Evolutionary conservation across 2,329 filamentous ascomycete species (phyloP), one percentile per base, ranked within the genome.

Genomic region (Aureobasidium uvarum): DNA sequence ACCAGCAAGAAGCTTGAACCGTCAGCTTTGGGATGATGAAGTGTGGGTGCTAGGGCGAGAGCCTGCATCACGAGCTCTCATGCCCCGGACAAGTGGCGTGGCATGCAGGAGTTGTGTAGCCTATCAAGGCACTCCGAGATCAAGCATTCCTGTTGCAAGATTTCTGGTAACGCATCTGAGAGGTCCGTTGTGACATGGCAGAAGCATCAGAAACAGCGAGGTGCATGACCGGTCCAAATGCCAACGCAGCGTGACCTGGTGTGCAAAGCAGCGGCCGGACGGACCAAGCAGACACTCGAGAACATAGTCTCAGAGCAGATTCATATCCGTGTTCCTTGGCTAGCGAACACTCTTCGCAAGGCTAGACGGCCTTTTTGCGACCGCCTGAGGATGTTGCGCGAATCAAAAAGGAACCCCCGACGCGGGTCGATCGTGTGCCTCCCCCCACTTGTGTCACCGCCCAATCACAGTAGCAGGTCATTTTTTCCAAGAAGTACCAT

Each of bases 1-100:
- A 39, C 33, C 48, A 55, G 31, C 48, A 25, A 54, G 38, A 11
- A 64, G 28, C 41, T 45, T 14, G 62, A 41, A 48, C 31, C 20
- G 62, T 54, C 48, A 54, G 51, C 39, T 45, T 46, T 28, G 50
- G 33, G 23, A 64, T 23, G 31, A 23, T n/a, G 33, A 38, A 36
- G 60, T 50, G 60, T 63, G 60, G 48, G 60, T 63, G 60, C 50
- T 31, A 45, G 39, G 62, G 41, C 36, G 62, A 55, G 33, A 50
- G 31, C 52, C 41, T 51, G 62, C 52, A 65, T 65, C 62, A 65
- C 62, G 62, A 65, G 62, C 41, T 51, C 39, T 56, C 51, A 46
- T 50, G 62, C 60, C 51, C 62, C 41, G 51, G 36, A 43, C 31
- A 58, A 51, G 62, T 65, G 62, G 62, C 62, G 52, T 65, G 51